Percentiles rank a stretch among this genome's conserved stretches.
These are phyloP conservation scores for Lophiotrema nucula DNA, from an alignment of 495 filamentous ascomycete genomes.

Conservation along the genomic window DNA sequence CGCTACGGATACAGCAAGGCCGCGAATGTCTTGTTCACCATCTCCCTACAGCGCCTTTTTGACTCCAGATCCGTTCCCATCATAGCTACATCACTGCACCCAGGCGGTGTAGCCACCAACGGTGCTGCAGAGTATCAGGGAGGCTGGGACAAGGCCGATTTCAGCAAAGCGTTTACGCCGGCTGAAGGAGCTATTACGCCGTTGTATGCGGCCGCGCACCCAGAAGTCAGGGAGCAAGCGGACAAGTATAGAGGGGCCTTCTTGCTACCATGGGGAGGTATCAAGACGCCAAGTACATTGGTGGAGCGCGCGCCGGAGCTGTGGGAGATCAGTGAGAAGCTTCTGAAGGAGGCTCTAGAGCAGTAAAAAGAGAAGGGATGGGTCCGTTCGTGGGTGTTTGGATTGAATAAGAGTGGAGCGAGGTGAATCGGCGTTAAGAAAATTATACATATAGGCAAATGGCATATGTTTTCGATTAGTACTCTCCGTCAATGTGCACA, in stretches of 20 bases:
- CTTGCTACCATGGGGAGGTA: slow-evolving; percentile 17
- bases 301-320: slow-evolving; percentile 11
- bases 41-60: slow-evolving; percentile 30
- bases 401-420: no score
- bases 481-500: no score
- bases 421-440: no score
- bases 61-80: slow-evolving; percentile 21
- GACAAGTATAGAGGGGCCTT: slow-evolving; percentile 23
- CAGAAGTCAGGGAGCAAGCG: slow-evolving; percentile 15
- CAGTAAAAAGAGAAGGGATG: no score
- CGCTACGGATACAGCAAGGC: slow-evolving; percentile 28
- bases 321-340: slow-evolving; percentile 21
- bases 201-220: slow-evolving; percentile 27
- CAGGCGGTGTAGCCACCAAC: slow-evolving; percentile 27
- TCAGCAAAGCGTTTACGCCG: neutral
- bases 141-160: neutral
- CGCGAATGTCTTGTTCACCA: slow-evolving; percentile 32
- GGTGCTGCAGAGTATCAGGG: neutral
- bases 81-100: slow-evolving; percentile 19
- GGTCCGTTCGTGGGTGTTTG: no score
- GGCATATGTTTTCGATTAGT: no score
- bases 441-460: no score
- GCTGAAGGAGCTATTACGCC: slow-evolving; percentile 21
- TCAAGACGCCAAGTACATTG: slow-evolving; percentile 9
- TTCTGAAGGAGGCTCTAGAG: neutral